Conservation (phyloP, 2,329 filamentous ascomycete species). For the Xylaria arbuscula region DNA sequence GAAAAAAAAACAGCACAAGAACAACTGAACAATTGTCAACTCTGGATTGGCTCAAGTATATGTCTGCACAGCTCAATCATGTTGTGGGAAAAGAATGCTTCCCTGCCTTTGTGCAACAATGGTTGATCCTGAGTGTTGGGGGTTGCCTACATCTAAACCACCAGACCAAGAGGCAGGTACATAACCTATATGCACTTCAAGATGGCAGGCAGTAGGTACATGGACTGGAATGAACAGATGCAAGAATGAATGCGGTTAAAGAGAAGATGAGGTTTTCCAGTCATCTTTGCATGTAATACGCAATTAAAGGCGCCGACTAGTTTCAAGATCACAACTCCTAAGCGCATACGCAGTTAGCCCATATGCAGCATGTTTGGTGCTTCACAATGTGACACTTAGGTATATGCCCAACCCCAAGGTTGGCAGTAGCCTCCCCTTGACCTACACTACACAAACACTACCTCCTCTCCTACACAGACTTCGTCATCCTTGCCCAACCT, state of each 20-base stretch:
- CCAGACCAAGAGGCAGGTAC: background rate
- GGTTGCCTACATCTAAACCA: background rate
- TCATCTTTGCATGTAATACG: background rate
- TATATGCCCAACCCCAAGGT: background rate
- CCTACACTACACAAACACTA: constrained; percentile 13
- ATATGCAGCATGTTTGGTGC: constrained; percentile 5
- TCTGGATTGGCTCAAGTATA: constrained; percentile 2
- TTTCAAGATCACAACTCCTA: constrained; percentile 1
- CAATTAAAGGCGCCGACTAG: constrained; percentile 1
- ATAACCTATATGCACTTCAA: background rate
- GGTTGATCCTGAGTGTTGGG: background rate
- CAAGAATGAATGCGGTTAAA: background rate
- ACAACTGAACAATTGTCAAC: constrained; percentile 19
- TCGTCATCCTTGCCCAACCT: constrained; percentile 16
- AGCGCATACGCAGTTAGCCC: constrained; percentile 14
- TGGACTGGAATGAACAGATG: background rate
- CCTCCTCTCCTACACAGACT: background rate
- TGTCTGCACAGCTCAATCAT: background rate
- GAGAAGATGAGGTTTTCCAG: background rate
- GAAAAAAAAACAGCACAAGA: constrained; percentile 17
- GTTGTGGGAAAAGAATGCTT: background rate
- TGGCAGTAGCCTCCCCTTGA: constrained; percentile 13
- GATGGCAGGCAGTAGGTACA: background rate
- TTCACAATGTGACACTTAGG: constrained; percentile 14
- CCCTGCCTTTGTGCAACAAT: constrained; percentile 7